Conservation (phyloP, 139 green algal species). For the Chlamydomonas sp. region DNA sequence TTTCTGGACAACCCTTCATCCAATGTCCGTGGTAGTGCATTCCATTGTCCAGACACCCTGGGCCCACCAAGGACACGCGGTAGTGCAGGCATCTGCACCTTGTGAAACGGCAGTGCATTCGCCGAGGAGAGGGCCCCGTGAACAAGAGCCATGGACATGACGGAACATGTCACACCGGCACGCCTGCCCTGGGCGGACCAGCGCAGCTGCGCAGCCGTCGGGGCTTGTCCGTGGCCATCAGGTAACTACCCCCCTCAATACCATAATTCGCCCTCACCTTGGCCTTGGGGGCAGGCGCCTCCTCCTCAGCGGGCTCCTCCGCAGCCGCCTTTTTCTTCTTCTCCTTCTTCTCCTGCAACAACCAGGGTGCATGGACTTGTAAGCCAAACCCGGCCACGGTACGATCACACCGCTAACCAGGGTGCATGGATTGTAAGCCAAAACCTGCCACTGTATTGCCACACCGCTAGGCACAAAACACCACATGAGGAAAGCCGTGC, state of each 20-base stretch:
- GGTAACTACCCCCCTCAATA: not conserved
- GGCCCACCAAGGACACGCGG: not conserved
- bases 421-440: no score
- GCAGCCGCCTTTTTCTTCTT: slow-evolving; percentile 56
- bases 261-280: slow-evolving; percentile 44
- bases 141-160: not conserved
- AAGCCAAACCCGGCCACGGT: not conserved
- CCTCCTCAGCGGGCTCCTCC: slow-evolving; percentile 35
- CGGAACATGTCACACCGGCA: not conserved
- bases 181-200: not conserved
- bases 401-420: not conserved
- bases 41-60: no score
- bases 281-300: slow-evolving; percentile 17
- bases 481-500: not conserved
- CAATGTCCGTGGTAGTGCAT: not conserved
- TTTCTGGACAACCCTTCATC: not conserved
- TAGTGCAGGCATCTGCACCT: not conserved
- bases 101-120: not conserved
- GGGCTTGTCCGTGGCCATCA: not conserved
- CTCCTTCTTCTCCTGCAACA: slow-evolving; percentile 41
- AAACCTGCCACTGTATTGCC: no score
- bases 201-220: not conserved
- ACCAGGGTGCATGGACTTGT: not conserved
- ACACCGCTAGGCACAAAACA: not conserved
- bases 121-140: not conserved